Conservation (phyloP, 345 rosid genomes). For the Firmiana major region DNA sequence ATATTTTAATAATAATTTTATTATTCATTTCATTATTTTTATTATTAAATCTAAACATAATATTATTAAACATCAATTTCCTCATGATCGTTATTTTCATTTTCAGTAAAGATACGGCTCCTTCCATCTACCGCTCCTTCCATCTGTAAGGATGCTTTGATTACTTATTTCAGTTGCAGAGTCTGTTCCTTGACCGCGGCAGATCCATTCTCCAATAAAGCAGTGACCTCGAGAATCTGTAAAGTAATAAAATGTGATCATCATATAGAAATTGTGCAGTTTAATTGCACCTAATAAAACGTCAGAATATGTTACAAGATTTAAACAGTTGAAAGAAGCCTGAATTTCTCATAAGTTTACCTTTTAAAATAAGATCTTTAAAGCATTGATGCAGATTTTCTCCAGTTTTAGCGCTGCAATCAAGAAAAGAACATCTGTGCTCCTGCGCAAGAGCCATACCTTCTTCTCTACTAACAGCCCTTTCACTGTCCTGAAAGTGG, state of each 20-base stretch:
- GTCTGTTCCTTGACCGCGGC: constrained; percentile 47
- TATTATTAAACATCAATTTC: too few species aligned
- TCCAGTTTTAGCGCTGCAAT: constrained; percentile 78
- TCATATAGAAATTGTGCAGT: background rate
- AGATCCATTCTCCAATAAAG: constrained; percentile 75
- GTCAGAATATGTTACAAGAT: background rate
- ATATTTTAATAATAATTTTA: too few species aligned
- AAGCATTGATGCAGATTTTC: constrained; percentile 71
- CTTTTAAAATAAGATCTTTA: constrained; percentile 67
- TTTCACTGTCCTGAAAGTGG: constrained; percentile 68
- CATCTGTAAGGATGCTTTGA: constrained; percentile 24
- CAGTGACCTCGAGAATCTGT: constrained; percentile 78
- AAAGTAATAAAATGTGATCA: background rate
- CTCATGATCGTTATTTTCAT: too few species aligned
- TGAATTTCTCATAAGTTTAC: constrained; percentile 25
- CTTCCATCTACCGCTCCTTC: too few species aligned
- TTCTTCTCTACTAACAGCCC: constrained; percentile 80
- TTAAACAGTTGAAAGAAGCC: background rate
- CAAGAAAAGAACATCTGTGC: constrained; percentile 68
- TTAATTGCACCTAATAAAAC: background rate
- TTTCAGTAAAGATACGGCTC: too few species aligned
- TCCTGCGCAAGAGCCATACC: constrained; percentile 73
- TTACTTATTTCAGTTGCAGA: constrained; percentile 41
- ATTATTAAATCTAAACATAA: too few species aligned
- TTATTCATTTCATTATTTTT: too few species aligned